Conservation (phyloP, 2,329 filamentous ascomycete genomes). For the Cadophora gregata region DNA sequence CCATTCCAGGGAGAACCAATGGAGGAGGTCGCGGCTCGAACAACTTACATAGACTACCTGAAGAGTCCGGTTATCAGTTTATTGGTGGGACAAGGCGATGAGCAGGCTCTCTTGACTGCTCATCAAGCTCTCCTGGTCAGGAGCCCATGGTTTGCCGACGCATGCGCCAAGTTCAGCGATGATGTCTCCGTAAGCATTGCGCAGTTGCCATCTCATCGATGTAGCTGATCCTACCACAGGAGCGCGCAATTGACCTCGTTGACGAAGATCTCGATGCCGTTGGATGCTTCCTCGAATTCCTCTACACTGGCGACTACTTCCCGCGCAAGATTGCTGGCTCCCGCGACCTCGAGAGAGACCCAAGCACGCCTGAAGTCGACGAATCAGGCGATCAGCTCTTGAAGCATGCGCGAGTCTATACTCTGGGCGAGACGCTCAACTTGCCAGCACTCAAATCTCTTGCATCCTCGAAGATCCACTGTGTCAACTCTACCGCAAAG, state of each 20-base stretch:
- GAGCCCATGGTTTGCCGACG: constrained; percentile 76
- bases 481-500: constrained; percentile 83
- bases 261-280: constrained; percentile 75
- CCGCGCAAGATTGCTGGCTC: constrained; percentile 69
- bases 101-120: constrained; percentile 70
- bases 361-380: constrained; percentile 69
- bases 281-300: constrained; percentile 80
- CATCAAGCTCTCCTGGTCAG: constrained; percentile 78
- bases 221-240: constrained; percentile 46
- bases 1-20: constrained; percentile 35
- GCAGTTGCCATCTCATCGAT: background rate
- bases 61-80: constrained; percentile 73
- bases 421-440: constrained; percentile 80
- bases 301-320: constrained; percentile 89
- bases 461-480: constrained; percentile 89
- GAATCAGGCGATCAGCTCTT: constrained; percentile 83
- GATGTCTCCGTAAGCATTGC: constrained; percentile 61
- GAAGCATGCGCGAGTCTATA: constrained; percentile 89
- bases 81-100: constrained; percentile 65
- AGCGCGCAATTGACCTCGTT: constrained; percentile 71
- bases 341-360: constrained; percentile 72
- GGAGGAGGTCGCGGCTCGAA: constrained; percentile 33
- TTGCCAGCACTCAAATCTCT: constrained; percentile 73
- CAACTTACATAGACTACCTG: constrained; percentile 63
- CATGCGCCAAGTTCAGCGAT: constrained; percentile 65